Percentiles rank a stretch among this genome's conserved stretches.
These are phyloP conservation scores for Mycena maculata DNA, from an alignment of 768 basidiomycete species.

Conservation along the genomic window DNA sequence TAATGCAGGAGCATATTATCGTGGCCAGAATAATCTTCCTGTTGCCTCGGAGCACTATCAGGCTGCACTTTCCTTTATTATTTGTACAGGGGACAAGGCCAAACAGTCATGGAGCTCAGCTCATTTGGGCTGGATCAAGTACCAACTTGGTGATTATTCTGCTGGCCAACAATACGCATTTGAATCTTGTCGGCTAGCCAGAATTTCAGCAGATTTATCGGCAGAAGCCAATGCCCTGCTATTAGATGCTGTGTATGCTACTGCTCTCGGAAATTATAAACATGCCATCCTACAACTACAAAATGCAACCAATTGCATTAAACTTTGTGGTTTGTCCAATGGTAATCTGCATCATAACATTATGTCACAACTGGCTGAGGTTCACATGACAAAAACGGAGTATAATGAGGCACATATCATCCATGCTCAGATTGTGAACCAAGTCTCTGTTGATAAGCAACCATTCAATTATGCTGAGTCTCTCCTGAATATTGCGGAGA, in stretches of 20 bases:
- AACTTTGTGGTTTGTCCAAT: slow-evolving; percentile 1
- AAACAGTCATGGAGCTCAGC: background rate
- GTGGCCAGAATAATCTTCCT: background rate
- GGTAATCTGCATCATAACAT: background rate
- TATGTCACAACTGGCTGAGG: background rate
- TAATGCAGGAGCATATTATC: too few species aligned
- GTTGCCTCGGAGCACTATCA: background rate
- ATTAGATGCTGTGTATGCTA: background rate
- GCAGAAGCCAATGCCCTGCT: background rate
- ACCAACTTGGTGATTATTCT: background rate
- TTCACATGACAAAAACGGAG: background rate
- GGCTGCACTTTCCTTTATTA: too few species aligned
- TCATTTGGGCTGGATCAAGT: background rate
- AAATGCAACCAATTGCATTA: background rate
- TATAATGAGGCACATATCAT: background rate
- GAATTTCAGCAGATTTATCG: background rate
- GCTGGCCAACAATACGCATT: background rate
- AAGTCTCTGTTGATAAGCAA: too few species aligned
- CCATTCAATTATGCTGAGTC: background rate
- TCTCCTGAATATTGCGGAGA: background rate
- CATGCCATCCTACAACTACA: background rate
- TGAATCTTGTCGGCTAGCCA: background rate
- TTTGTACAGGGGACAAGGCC: background rate
- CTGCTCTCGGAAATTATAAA: too few species aligned
- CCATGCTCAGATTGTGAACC: background rate